Base-by-base conservation (phyloP, 2,329 filamentous ascomycete genomes). In the Verticillium tricorpus region DNA sequence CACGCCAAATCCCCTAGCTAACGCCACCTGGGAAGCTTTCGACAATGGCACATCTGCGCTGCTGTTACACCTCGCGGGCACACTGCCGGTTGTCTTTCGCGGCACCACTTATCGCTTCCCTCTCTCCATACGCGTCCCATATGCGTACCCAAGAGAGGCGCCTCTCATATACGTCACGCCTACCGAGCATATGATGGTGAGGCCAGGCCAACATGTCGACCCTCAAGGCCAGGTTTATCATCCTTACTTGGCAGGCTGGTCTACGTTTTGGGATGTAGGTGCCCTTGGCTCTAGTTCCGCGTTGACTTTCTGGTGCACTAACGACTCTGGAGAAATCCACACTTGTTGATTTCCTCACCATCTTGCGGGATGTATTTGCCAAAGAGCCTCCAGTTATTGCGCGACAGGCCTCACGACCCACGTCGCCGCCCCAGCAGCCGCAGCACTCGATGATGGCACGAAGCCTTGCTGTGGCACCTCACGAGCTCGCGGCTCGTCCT, bases 221-320 rank as follows among this genome's bases (percentile, higher is more conserved):
- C 88, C 91, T 5, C 94, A 98, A 70, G 95, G 95, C 31, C 89
- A 91, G 73, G 86, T 98, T 66, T 99, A 98, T 73, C 95, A 99
- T 73, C 95, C 95, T 40, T 99, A 98, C 74, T 80, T 99, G 56
- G 91, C 92, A 35, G 89, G 92, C 65, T 99, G 95, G 95, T 80
- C 84, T 35, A 88, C 92, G 67, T 94, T 91, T 69, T 95, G 91
- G 90, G 92, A 97, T 85, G 92, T 96, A 75, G 79, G 90, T 86
- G 25, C 60, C 68, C 22, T 68, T 59, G 35, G 17, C 28, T 55
- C 28, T 28, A 28, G 28, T 28, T 28, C 28, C 4, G 25, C 54
- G 19, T 31, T 17, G 17, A 25, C 19, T n/a, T 59, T 17, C 34
- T 17, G 28, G 9, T 32, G 31, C 68, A 73, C 62, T 73, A 35